These are phyloP conservation scores for Maudiozyma barnettii DNA, from an alignment of 805 yeast genomes.

Conservation along the genomic window DNA sequence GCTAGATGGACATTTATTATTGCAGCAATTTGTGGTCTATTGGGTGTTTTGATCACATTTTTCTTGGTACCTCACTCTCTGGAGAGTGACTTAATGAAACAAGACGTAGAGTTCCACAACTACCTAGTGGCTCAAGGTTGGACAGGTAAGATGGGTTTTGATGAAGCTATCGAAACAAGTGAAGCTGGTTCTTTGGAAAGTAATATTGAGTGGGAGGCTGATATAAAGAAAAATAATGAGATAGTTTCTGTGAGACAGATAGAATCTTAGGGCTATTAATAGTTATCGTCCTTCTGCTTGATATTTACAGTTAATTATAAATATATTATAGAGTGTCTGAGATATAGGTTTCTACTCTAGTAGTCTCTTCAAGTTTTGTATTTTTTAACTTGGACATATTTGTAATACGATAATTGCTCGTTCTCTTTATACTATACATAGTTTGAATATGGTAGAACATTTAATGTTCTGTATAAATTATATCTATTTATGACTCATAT, in stretches of 20 bases:
- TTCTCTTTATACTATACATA: too few relatives aligned
- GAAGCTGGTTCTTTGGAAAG: background rate
- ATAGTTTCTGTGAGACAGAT: background rate
- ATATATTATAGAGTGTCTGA: too few relatives aligned
- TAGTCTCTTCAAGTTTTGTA: too few relatives aligned
- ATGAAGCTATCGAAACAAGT: background rate
- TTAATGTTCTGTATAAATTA: too few relatives aligned
- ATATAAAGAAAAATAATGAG: background rate
- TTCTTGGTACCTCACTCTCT: constrained; percentile 1
- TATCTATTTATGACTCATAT: too few relatives aligned
- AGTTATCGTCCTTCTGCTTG: too few relatives aligned
- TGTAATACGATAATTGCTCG: too few relatives aligned
- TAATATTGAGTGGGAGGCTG: background rate
- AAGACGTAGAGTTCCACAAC: constrained; percentile 3
- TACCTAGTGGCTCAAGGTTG: constrained; percentile 1
- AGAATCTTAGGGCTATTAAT: background rate
- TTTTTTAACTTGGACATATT: too few relatives aligned
- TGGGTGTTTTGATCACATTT: constrained; percentile 1
- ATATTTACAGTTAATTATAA: background rate
- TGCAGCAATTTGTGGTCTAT: constrained; percentile 3
- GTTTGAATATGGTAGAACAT: too few relatives aligned
- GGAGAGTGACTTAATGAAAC: constrained; percentile 3
- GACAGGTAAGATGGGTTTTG: constrained; percentile 4
- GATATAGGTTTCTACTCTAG: too few relatives aligned
- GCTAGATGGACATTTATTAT: constrained; percentile 4